Conservation (phyloP, 768 basidiomycete species). For the Kwoniella mangroviensis region DNA sequence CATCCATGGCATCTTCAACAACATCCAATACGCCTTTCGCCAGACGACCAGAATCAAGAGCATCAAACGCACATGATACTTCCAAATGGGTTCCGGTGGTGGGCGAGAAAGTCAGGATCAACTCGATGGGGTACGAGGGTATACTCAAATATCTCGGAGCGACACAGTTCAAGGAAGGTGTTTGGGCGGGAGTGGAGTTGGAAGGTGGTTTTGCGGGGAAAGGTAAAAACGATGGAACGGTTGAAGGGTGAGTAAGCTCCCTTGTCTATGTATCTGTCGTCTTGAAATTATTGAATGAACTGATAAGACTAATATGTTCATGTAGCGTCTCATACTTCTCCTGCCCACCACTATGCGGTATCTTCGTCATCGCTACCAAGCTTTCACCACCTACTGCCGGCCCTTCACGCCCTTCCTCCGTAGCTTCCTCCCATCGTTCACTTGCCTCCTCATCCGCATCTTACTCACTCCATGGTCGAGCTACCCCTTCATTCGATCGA, state of each 20-base stretch:
- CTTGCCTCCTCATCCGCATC: slow-evolving; percentile 36
- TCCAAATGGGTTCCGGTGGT: slow-evolving; percentile 60
- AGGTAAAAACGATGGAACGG: slow-evolving; percentile 93
- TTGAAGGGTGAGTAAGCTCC: slow-evolving; percentile 65
- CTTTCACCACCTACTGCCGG: slow-evolving; percentile 77
- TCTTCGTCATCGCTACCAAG: slow-evolving; percentile 83
- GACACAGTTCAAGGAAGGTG: slow-evolving; percentile 84
- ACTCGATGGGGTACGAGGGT: slow-evolving; percentile 85
- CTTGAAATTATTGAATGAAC: neutral
- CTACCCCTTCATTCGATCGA: slow-evolving; percentile 41
- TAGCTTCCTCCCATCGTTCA: slow-evolving; percentile 68
- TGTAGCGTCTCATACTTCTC: slow-evolving; percentile 80
- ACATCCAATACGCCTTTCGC: slow-evolving; percentile 44
- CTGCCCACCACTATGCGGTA: slow-evolving; percentile 83
- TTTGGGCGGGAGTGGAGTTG: slow-evolving; percentile 94
- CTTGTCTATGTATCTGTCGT: neutral
- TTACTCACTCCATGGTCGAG: slow-evolving; percentile 58
- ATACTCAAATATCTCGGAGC: slow-evolving; percentile 76
- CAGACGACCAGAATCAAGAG: slow-evolving; percentile 47
- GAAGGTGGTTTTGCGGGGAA: slow-evolving; percentile 81
- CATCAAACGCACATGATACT: slow-evolving; percentile 25
- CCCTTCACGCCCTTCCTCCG: slow-evolving; percentile 74
- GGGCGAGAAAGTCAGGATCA: slow-evolving; percentile 83
- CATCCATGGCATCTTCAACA: slow-evolving; percentile 48
- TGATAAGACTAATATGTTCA: slow-evolving; percentile 9